phyloP scores from a whole-genome alignment of 805 yeast genomes.

The Gaillardinia entomophila region DNA sequence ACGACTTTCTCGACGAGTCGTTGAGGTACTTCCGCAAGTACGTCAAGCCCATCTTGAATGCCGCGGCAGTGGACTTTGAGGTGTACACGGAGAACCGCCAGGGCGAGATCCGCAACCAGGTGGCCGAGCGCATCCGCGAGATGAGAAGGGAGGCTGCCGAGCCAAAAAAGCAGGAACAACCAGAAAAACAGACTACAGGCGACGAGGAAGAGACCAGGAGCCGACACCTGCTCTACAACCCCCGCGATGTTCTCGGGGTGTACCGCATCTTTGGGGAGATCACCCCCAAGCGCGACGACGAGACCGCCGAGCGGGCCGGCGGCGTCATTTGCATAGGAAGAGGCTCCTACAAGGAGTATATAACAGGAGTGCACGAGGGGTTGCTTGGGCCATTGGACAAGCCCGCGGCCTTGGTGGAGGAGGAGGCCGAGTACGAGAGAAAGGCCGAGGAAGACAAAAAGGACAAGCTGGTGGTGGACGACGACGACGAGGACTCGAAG shows the following conservation, averaged over 20 bases:
- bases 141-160: slow-evolving; percentile 42
- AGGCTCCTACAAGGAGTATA: slow-evolving; percentile 91
- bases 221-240: slow-evolving; percentile 32
- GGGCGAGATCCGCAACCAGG: slow-evolving; percentile 77
- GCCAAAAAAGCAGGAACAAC: slow-evolving; percentile 3
- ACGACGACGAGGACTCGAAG: slow-evolving; percentile 20
- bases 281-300: slow-evolving; percentile 42
- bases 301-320: slow-evolving; percentile 45
- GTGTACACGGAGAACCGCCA: slow-evolving; percentile 73
- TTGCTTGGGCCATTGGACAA: slow-evolving; percentile 78
- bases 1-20: slow-evolving; percentile 75
- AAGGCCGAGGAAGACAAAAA: slow-evolving; percentile 7
- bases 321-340: slow-evolving; percentile 92
- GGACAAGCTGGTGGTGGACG: slow-evolving; percentile 16
- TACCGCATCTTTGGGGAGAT: slow-evolving; percentile 30
- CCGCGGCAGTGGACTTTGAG: slow-evolving; percentile 82
- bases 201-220: slow-evolving; percentile 20
- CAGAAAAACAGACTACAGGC: slow-evolving; percentile 5
- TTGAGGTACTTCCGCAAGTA: slow-evolving; percentile 68
- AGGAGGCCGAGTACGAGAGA: slow-evolving; percentile 4
- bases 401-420: slow-evolving; percentile 22
- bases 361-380: slow-evolving; percentile 91
- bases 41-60: slow-evolving; percentile 78
- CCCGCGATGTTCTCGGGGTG: slow-evolving; percentile 53
- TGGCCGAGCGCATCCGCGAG: slow-evolving; percentile 77